A percentile compares a stretch with the other conserved stretches of the same genome.
phyloP scores from a whole-genome alignment of 805 yeast species.

The Saturnispora diversa region DNA sequence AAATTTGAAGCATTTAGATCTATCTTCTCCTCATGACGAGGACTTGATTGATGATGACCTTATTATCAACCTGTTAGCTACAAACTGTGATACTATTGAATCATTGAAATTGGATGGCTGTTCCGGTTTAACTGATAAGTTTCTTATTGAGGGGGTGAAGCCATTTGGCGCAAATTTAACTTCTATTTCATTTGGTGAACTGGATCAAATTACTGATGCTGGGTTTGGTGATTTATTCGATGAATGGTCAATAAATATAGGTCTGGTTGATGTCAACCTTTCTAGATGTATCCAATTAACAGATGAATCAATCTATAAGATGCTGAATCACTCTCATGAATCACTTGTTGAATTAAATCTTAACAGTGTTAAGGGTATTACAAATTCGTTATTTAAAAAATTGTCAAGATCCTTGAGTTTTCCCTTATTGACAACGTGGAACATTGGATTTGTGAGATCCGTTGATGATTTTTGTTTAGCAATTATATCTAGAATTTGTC shows the following conservation, averaged over 20 bases:
- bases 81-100: slow-evolving; percentile 53
- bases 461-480: slow-evolving; percentile 65
- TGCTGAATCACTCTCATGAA: slow-evolving; percentile 53
- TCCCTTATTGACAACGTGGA: slow-evolving; percentile 59
- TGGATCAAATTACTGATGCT: slow-evolving; percentile 63
- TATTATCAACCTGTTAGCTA: slow-evolving; percentile 50
- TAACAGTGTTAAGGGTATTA: slow-evolving; percentile 60
- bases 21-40: slow-evolving; percentile 61
- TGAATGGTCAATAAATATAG: slow-evolving; percentile 48
- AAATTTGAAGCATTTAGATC: slow-evolving; percentile 48
- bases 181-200: slow-evolving; percentile 45
- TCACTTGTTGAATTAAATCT: slow-evolving; percentile 64
- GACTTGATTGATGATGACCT: slow-evolving; percentile 62
- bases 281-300: slow-evolving; percentile 59
- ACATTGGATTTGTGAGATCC: slow-evolving; percentile 72
- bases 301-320: slow-evolving; percentile 52
- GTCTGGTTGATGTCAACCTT: slow-evolving; percentile 52
- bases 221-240: slow-evolving; percentile 55
- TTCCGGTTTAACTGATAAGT: slow-evolving; percentile 57
- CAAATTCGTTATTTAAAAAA: slow-evolving; percentile 42
- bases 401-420: slow-evolving; percentile 36
- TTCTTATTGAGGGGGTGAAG: slow-evolving; percentile 47
- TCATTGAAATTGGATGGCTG: slow-evolving; percentile 67
- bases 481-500: slow-evolving; percentile 49
- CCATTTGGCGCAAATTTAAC: slow-evolving; percentile 52